Evolutionary conservation across 441 rosid species (phyloP), one percentile per base, ranked within the genome.

Genomic region (Macaranga tanarius): DNA sequence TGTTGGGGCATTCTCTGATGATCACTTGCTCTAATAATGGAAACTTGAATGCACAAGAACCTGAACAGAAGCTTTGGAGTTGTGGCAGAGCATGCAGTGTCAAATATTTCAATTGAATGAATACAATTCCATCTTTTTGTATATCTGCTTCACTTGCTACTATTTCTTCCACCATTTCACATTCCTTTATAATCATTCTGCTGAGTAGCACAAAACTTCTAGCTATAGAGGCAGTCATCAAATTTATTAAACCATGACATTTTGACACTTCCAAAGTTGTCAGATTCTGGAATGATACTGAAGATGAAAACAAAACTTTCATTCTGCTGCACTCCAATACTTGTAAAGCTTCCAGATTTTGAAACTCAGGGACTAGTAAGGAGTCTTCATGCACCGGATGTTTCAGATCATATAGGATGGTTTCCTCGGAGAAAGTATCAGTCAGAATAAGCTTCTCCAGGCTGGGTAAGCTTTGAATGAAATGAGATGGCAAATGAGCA

Each of bases 151-250:
- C n/a, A n/a, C n/a, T n/a, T n/a, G n/a, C n/a, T n/a, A n/a, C n/a
- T n/a, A n/a, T n/a, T n/a, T n/a, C n/a, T n/a, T n/a, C n/a, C n/a
- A n/a, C n/a, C n/a, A n/a, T n/a, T n/a, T n/a, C n/a, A n/a, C n/a
- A n/a, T 5, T 69, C 68, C 22, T 10, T 17, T 38, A 81, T 19
- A 9, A 8, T 66, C 80, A 84, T 31, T 26, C 70, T 10, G 0
- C 34, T 38, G 13, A 84, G 83, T 22, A 65, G 77, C 44, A 17
- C 57, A 20, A 84, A 60, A 42, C 69, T 45, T 73, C 59, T 79
- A n/a, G 85, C 84, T 1, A 77, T 70, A 34, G 80, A 70, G 22
- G 76, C 28, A 22, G 79, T 57, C n/a, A n/a, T n/a, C n/a, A n/a
- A n/a, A n/a, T n/a, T n/a, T n/a, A n/a, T n/a, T n/a, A n/a, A n/a